A percentile compares a stretch with the other conserved stretches of the same genome.
These are phyloP conservation scores for Podospora pseudoanserina DNA, from an alignment of 495 filamentous ascomycete species.

Conservation along the genomic window DNA sequence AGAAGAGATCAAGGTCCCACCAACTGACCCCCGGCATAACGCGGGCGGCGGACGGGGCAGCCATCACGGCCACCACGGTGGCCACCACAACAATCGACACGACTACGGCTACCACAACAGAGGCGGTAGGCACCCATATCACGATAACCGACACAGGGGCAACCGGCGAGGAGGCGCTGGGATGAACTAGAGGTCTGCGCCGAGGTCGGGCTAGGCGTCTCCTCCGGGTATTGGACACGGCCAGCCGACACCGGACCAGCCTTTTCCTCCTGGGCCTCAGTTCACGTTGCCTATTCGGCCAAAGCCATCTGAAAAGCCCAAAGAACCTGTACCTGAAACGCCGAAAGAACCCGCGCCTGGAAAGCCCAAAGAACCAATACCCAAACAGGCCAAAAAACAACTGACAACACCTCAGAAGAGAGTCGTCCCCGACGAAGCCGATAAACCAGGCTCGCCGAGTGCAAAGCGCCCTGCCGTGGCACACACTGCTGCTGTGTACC, in stretches of 20 bases:
- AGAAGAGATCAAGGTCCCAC: slow-evolving; percentile 37
- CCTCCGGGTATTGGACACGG: too few species aligned
- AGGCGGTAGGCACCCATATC: slow-evolving; percentile 21
- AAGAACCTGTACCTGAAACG: too few species aligned
- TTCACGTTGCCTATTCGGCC: too few species aligned
- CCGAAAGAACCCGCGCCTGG: too few species aligned
- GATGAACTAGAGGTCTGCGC: neutral
- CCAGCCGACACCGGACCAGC: too few species aligned
- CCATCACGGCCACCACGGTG: slow-evolving; percentile 14
- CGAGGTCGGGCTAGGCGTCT: neutral
- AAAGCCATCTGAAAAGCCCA: too few species aligned
- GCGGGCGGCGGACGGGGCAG: slow-evolving; percentile 18
- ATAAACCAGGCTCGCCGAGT: neutral
- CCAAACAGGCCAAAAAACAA: too few species aligned
- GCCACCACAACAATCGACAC: slow-evolving; percentile 13
- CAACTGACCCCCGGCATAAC: slow-evolving; percentile 28
- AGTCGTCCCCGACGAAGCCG: too few species aligned
- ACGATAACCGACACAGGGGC: slow-evolving; percentile 25
- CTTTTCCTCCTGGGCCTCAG: too few species aligned
- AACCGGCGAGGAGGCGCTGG: slow-evolving; percentile 17
- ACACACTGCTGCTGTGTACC: neutral
- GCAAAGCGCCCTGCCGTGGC: neutral
- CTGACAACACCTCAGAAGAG: too few species aligned
- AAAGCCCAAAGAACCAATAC: too few species aligned
- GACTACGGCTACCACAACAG: slow-evolving; percentile 30